phyloP scores from a whole-genome alignment of 2,329 filamentous ascomycete species.

The Scedosporium aurantiacum region DNA sequence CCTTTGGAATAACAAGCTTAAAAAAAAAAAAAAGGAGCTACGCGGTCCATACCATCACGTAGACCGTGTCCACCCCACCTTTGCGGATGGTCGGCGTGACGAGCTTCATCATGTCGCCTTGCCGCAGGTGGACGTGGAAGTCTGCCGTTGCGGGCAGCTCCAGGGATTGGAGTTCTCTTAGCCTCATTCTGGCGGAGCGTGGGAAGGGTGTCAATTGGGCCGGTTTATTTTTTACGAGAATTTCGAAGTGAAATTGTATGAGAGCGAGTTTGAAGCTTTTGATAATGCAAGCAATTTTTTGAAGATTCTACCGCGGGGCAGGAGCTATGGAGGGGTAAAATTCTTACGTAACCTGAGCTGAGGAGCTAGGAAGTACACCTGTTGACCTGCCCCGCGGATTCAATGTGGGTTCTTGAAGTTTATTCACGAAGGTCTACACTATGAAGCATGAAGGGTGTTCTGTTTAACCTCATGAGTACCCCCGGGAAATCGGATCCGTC shows the following conservation, averaged over 20 bases:
- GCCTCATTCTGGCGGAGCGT: slow-evolving; percentile 18
- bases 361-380: background rate
- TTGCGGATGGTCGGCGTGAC: slow-evolving; percentile 39
- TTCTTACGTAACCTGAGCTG: background rate
- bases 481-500: too few relatives aligned
- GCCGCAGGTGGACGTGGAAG: slow-evolving; percentile 61
- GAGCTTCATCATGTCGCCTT: slow-evolving; percentile 52
- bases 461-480: too few relatives aligned
- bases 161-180: slow-evolving; percentile 23
- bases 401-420: background rate
- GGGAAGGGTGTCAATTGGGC: background rate
- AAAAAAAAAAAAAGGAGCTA: slow-evolving; percentile 10
- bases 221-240: background rate
- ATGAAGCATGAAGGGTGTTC: too few relatives aligned
- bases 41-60: slow-evolving; percentile 22
- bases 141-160: slow-evolving; percentile 55
- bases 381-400: background rate
- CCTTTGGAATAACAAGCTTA: background rate
- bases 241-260: background rate
- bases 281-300: background rate
- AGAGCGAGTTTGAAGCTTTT: background rate
- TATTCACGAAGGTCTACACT: too few relatives aligned
- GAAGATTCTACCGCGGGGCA: background rate
- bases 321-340: background rate
- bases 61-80: slow-evolving; percentile 55